phyloP scores from a whole-genome alignment of 2,329 filamentous ascomycete species.

The Fusarium sp. region DNA sequence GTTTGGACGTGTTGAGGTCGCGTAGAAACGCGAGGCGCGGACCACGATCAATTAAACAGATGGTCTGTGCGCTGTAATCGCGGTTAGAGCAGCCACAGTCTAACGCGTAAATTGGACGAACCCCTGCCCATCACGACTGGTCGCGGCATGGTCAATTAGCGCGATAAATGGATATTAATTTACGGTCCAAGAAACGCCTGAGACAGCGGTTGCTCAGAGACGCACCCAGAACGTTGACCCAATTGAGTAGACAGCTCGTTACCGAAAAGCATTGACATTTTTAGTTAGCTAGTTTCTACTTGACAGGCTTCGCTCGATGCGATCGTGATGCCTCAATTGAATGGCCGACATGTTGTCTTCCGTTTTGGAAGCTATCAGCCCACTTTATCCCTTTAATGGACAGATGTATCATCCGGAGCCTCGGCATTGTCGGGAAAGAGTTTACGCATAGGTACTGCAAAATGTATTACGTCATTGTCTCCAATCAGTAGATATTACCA shows the following conservation, averaged over 20 bases:
- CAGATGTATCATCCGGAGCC: conserved; percentile 7
- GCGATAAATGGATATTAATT: conserved; percentile 33
- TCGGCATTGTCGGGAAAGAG: conserved; percentile 8
- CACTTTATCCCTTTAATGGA: conserved; percentile 21
- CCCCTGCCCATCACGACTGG: conserved; percentile 1
- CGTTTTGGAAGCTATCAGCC: conserved; percentile 27
- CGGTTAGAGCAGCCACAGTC: conserved; percentile 34
- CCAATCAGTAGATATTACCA: conserved; percentile 13
- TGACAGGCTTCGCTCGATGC: neutral
- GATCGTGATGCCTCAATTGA: conserved; percentile 19
- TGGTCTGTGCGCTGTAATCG: conserved; percentile 43
- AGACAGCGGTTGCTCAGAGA: conserved; percentile 22
- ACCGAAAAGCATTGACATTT: conserved; percentile 12
- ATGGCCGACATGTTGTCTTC: conserved; percentile 10
- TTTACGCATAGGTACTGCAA: neutral
- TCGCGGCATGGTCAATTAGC: conserved; percentile 8
- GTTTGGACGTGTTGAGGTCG: conserved; percentile 44
- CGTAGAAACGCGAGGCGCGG: conserved; percentile 50
- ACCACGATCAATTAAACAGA: conserved; percentile 46
- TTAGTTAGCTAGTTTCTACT: neutral
- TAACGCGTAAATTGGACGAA: conserved; percentile 4
- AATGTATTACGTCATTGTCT: conserved; percentile 45
- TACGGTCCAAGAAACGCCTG: neutral
- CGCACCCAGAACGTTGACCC: conserved; percentile 11
- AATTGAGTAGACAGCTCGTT: conserved; percentile 33